Evolutionary conservation across 345 rosid species (phyloP), one percentile per base, ranked within the genome.

Genomic region (Cardamine resedifolia): DNA sequence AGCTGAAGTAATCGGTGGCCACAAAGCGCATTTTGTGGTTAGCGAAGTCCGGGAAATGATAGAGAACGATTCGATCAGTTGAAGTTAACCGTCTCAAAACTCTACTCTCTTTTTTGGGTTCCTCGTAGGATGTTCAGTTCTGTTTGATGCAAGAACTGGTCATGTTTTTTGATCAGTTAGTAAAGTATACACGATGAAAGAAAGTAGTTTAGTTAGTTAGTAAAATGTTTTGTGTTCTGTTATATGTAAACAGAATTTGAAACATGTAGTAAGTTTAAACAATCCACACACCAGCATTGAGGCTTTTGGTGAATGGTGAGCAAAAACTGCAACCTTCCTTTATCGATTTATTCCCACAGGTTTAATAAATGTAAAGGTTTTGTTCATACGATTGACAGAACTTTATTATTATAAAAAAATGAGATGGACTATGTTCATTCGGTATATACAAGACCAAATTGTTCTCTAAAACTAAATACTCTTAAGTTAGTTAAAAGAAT

Each of bases 1-100:
- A 75, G 96, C 60, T 4, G 96, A 91, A 77, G 86, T 91, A 38
- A 84, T 89, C 6, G 99, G 97, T 2, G 97, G 90, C 26, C 96
- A 91, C 83, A 91, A 88, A 78, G 93, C 96, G 16, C 79, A 89
- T 73, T 48, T 86, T 19, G 97, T 89, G 56, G 55, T 89, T 57
- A 73, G 82, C 51, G 96, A 95, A 80, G 87, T 88, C 10, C 78
- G 86, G 2, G 79, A 88, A 62, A 88, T 89, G 96, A 91, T 95
- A 48, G 97, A 88, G 73, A 85, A 82, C 30, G 85, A 76, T 21
- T 50, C 33, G 9, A 53, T 70, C 12, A 1, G 41, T 1, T 81
- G n/a, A 66, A 16, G 6, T 47, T 10, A 9, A 12, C 5, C 0
- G 36, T 58, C 66, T n/a, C 36, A 19, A 14, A 3, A 19, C 53